Percentiles rank a stretch among this genome's conserved stretches.
Evolutionary conservation across 768 basidiomycete genomes (phyloP).

Genomic region (Mycena polygramma): DNA sequence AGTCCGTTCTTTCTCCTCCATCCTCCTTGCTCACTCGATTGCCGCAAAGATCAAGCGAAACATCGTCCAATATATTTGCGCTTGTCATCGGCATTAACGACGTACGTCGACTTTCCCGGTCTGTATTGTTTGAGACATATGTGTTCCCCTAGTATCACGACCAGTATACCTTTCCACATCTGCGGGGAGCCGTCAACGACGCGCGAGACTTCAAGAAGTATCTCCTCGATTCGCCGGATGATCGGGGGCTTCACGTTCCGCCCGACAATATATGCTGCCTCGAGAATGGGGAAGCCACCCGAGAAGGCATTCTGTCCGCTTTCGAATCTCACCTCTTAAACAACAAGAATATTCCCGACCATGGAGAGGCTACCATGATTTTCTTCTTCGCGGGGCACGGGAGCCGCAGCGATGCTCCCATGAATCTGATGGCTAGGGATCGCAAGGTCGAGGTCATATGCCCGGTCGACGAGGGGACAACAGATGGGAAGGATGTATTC

Average conservation of each 20-base stretch:
- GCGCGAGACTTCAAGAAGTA: neutral
- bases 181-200: conserved; percentile 7
- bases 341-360: neutral
- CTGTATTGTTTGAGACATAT: neutral
- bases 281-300: neutral
- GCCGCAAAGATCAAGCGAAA: too few relatives aligned
- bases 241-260: neutral
- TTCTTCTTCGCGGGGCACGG: conserved; percentile 6
- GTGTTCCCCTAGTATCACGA: neutral
- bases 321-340: neutral
- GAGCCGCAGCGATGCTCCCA: neutral
- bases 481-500: conserved; percentile 3
- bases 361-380: neutral
- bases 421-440: neutral
- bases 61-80: neutral
- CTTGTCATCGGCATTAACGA: neutral
- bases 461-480: conserved; percentile 3
- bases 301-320: neutral
- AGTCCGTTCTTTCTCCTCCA: too few relatives aligned
- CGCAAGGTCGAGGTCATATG: neutral
- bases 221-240: too few relatives aligned
- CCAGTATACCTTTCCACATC: neutral
- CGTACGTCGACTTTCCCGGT: neutral
- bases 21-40: too few relatives aligned
- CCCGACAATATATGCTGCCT: neutral